phyloP scores from a whole-genome alignment of 345 rosid genomes.

The Euphorbia tirucalli region DNA sequence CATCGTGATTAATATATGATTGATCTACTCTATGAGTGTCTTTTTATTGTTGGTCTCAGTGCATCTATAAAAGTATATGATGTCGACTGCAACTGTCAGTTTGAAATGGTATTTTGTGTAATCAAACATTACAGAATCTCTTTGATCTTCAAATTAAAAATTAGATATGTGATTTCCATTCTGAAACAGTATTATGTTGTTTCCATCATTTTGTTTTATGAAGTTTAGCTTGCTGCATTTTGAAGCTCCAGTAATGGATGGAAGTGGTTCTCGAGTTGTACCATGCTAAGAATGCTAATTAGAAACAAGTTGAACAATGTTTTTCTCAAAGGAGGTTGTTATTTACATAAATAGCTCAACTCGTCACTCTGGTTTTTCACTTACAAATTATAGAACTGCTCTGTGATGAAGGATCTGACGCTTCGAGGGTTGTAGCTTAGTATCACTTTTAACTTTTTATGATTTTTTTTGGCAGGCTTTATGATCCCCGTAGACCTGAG shows the following conservation, averaged over 20 bases:
- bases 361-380: neutral
- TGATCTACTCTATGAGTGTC: neutral
- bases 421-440: neutral
- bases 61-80: neutral
- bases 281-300: neutral
- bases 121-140: neutral
- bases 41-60: neutral
- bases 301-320: neutral
- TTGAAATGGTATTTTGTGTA: neutral
- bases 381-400: neutral
- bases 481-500: conserved; percentile 84
- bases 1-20: neutral
- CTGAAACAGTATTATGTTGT: neutral
- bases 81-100: neutral
- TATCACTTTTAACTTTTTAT: conserved; percentile 13
- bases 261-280: neutral
- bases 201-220: neutral
- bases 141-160: neutral
- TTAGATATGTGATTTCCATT: neutral
- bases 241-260: neutral
- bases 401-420: neutral
- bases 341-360: neutral
- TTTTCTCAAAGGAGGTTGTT: neutral
- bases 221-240: neutral
- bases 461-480: conserved; percentile 66